Percentiles rank a stretch among this genome's conserved stretches.
These are phyloP conservation scores for Colletotrichum endophyticum DNA, from an alignment of 2,329 filamentous ascomycete species.

Conservation along the genomic window DNA sequence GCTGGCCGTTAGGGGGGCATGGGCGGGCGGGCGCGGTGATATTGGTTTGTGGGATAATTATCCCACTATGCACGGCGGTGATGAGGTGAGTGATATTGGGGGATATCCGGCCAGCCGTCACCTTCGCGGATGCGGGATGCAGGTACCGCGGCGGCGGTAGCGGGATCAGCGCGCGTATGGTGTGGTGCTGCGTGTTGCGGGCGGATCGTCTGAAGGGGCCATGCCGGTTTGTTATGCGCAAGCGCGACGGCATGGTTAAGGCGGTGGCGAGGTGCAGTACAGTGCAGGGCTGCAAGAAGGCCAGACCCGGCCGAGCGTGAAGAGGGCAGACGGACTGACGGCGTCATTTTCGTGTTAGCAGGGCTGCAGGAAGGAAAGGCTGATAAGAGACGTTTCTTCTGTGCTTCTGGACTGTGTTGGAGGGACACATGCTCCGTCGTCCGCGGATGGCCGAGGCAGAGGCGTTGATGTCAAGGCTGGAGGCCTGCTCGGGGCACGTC, in stretches of 20 bases:
- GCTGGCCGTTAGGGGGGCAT: neutral
- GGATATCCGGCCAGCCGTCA: neutral
- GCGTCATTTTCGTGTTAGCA: neutral
- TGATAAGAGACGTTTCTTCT: neutral
- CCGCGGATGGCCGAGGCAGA: neutral
- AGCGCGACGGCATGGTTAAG: conserved; percentile 1
- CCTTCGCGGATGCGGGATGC: neutral
- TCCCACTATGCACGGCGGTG: neutral
- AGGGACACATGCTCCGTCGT: neutral
- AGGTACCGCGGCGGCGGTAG: neutral
- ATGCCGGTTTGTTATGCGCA: neutral
- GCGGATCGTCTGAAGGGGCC: neutral
- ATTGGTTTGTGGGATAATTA: neutral
- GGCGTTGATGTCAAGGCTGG: neutral
- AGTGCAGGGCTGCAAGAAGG: neutral
- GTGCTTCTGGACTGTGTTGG: neutral
- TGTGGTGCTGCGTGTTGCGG: neutral
- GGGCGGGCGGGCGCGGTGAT: neutral
- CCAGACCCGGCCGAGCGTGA: conserved; percentile 5
- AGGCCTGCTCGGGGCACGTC: neutral
- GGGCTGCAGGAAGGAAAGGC: neutral
- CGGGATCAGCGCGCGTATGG: neutral
- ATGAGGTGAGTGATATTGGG: neutral
- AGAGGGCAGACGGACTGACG: neutral
- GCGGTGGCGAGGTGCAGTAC: neutral